Percentiles rank a stretch among this genome's conserved stretches.
These are phyloP conservation scores for Phytophthora cajani DNA, from an alignment of 352 stramenopile species.

Conservation along the genomic window DNA sequence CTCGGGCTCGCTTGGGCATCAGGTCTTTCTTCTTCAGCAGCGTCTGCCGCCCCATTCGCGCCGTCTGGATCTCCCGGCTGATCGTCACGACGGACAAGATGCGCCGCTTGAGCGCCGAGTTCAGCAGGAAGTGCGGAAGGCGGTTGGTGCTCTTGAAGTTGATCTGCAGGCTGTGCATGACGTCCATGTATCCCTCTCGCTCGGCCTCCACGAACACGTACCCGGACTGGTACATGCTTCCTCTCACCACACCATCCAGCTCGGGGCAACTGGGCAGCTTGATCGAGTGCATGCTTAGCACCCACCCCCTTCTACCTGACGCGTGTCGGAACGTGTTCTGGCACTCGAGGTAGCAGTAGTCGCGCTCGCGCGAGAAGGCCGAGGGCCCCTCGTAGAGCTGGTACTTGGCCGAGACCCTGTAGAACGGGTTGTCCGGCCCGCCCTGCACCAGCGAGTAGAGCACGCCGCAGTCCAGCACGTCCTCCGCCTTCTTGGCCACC, in stretches of 20 bases:
- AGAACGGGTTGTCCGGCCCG: constrained; percentile 58
- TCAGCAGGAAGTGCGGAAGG: constrained; percentile 71
- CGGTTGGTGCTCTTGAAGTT: constrained; percentile 83
- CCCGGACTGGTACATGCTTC: constrained; percentile 84
- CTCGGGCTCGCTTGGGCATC: constrained; percentile 68
- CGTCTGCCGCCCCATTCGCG: constrained; percentile 59
- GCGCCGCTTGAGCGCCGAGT: constrained; percentile 64
- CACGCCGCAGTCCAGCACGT: constrained; percentile 72
- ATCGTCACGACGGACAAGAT: constrained; percentile 74
- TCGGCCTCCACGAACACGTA: constrained; percentile 85
- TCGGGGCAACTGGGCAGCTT: constrained; percentile 79
- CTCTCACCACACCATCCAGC: constrained; percentile 70
- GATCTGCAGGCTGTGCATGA: constrained; percentile 88
- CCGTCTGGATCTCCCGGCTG: constrained; percentile 68
- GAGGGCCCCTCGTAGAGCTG: constrained; percentile 63
- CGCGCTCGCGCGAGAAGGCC: constrained; percentile 60
- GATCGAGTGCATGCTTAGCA: constrained; percentile 87
- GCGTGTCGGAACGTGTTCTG: constrained; percentile 84
- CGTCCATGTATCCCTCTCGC: constrained; percentile 78
- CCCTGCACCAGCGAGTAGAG: constrained; percentile 65
- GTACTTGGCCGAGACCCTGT: constrained; percentile 79
- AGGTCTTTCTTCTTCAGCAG: constrained; percentile 71
- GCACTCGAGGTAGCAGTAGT: constrained; percentile 82
- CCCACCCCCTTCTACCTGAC: constrained; percentile 70
- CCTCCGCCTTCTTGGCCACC: constrained; percentile 63